Base-by-base conservation (phyloP, 306 rosid genomes). In the Bauhinia variegata region DNA sequence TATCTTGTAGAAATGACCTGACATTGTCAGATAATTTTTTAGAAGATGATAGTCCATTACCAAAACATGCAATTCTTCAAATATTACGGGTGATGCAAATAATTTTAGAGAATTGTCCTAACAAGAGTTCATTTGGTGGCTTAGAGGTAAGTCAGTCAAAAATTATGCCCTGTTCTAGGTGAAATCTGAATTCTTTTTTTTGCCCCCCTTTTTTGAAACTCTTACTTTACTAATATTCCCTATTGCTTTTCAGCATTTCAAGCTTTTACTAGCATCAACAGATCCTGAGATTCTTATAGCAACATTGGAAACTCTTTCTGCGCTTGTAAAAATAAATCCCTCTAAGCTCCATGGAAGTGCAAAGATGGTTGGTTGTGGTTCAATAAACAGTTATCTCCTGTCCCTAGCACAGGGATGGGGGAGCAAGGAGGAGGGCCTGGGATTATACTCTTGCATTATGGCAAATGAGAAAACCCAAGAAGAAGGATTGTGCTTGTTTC, bases 401-500 rank as follows among this genome's bases (percentile, higher is more conserved):
- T 92, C 96, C 77, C 82, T 92, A 37, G 96, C 96, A 56, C 98
- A 92, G 65, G 98, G 96, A 38, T 92, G 98, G 98, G 98, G 98
- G 79, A 89, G 91, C 91, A 92, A 92, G 83, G 98, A 89, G 73
- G 98, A 92, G 79, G 96, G 96, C 41, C 75, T 92, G 88, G 98
- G 98, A 61, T 76, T 92, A 75, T 89, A 81, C 81, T 86, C 96
- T 41, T 92, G 96, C 76, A 86, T 92, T 33, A 75, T 89, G 84
- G 89, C 86, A 67, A 89, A 86, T 23, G 98, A 92, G 75, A 83
- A 79, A 73, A 82, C 82, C 50, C 89, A 76, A 75, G 91, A 86
- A 31, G 92, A 85, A 43, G 87, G 96, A 47, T 76, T 83, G 23
- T 71, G 85, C 71, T 80, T 86, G 87, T 86, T 87, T 82, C 98